Evolutionary conservation across 768 basidiomycete species (phyloP), one percentile per base, ranked within the genome.

Genomic region (Pholiota molesta): DNA sequence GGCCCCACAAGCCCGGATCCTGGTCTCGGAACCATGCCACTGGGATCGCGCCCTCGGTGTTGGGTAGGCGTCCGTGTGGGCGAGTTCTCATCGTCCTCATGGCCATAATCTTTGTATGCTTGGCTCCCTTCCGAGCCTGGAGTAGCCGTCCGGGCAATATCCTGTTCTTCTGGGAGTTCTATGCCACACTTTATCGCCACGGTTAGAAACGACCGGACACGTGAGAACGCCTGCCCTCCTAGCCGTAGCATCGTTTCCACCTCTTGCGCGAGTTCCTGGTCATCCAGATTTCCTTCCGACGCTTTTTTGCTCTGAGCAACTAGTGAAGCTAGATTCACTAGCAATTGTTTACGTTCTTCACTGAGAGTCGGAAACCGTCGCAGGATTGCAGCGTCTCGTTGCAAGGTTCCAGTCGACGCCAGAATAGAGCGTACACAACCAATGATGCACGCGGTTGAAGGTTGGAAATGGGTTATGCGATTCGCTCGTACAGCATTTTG

Each of bases 391-490:
- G 94, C 90, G 65, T 97, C 94, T 49, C 93, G 89, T 42, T 88
- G 86, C 23, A 97, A 81, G 59, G 94, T 96, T 61, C 91, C 91
- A 16, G 94, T 88, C 11, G 90, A 85, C 29, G 88, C 86, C 47
- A 99, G 83, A 17, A 97, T 90, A 29, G 89, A 86, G 33, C 96
- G 90, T 52, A 99, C 94, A 57, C 92, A 94, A 13, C 94, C 95
- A 66, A 99, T 95, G 62, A 99, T 91, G 74, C 89, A 95, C 14
- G 95, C 96, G 0, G 96, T 94, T 2, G 95, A 91, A 6, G 97
- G 95, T 69, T 95, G 94, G 68, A 94, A 96, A 75, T 99, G 97
- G 2, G 88, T 77, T 28, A 86, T 76, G 51, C 92, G 87, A 67
- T 88, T 88, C n/a, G 86, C 80, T 45, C 86, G 82, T 19, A 95